Percentiles rank a stretch among this genome's conserved stretches.
Evolutionary conservation across 768 basidiomycete genomes (phyloP).

Genomic region (Candolleomyces aberdarensis): DNA sequence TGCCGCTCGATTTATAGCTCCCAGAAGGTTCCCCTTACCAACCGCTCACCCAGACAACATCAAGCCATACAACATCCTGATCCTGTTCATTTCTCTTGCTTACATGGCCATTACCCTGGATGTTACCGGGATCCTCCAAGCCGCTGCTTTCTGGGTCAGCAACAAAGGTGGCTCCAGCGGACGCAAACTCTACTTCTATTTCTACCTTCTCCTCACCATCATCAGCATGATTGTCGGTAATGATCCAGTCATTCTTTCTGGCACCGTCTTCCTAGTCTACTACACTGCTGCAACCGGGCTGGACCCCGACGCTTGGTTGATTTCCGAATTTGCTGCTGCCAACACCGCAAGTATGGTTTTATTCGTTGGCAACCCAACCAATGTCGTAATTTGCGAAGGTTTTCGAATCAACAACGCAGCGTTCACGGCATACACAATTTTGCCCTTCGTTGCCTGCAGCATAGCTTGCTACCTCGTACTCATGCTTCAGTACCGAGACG

Average conservation of each 20-base stretch:
- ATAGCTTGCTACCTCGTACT: constrained; percentile 60
- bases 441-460: constrained; percentile 72
- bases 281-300: constrained; percentile 68
- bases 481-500: constrained; percentile 53
- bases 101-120: constrained; percentile 94
- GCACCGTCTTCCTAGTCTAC: constrained; percentile 87
- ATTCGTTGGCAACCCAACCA: constrained; percentile 91
- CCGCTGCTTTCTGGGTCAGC: constrained; percentile 87
- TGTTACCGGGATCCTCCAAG: constrained; percentile 80
- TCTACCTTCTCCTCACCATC: constrained; percentile 79
- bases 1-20: not conserved
- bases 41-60: constrained; percentile 41
- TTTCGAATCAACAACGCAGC: constrained; percentile 74
- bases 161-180: constrained; percentile 74
- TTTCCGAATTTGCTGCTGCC: constrained; percentile 73
- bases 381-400: constrained; percentile 88
- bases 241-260: constrained; percentile 90
- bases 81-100: constrained; percentile 86
- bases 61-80: constrained; percentile 90
- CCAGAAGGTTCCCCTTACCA: not conserved
- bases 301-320: constrained; percentile 62
- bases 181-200: constrained; percentile 69
- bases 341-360: constrained; percentile 74
- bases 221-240: constrained; percentile 85
- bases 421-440: constrained; percentile 79